Evolutionary conservation across 164 flowering plant genomes (phyloP).

Genomic region (Macadamia integrifolia): DNA sequence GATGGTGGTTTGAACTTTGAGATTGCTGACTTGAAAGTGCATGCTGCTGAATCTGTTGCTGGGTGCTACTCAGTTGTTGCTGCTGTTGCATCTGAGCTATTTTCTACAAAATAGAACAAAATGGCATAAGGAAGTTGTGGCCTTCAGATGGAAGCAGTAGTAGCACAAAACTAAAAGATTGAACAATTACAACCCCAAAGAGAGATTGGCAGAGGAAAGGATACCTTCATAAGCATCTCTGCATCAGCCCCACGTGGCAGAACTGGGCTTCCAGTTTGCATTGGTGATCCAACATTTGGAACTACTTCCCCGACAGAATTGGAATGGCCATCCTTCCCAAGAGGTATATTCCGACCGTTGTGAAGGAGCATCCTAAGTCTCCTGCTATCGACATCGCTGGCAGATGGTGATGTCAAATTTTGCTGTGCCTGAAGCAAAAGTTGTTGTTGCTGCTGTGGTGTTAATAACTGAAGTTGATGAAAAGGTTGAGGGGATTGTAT

Average conservation of each 20-base stretch:
- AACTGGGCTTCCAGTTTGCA: slow-evolving; percentile 51
- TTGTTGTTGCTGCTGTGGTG: slow-evolving; percentile 88
- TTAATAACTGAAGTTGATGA: slow-evolving; percentile 82
- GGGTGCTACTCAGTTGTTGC: slow-evolving; percentile 41
- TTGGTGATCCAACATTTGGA: slow-evolving; percentile 67
- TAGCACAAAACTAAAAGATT: too few species aligned
- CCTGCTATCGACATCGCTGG: slow-evolving; percentile 67
- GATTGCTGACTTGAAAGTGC: slow-evolving; percentile 72
- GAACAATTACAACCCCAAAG: background rate
- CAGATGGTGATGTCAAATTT: slow-evolving; percentile 75
- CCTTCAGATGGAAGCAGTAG: background rate
- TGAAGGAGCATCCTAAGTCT: slow-evolving; percentile 73
- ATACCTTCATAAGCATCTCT: slow-evolving; percentile 81
- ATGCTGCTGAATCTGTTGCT: slow-evolving; percentile 61
- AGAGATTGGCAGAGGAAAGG: background rate
- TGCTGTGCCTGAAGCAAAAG: slow-evolving; percentile 82
- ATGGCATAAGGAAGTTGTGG: slow-evolving; percentile 7
- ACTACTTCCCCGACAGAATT: slow-evolving; percentile 78
- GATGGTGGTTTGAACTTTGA: slow-evolving; percentile 64
- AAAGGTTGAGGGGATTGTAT: slow-evolving; percentile 83
- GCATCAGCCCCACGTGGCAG: slow-evolving; percentile 54
- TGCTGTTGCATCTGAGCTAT: slow-evolving; percentile 63
- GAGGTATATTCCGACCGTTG: slow-evolving; percentile 44
- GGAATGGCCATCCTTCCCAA: slow-evolving; percentile 76
- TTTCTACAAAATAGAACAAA: slow-evolving; percentile 45